A percentile compares a stretch with the other conserved stretches of the same genome.
phyloP scores from a whole-genome alignment of 2,329 filamentous ascomycete species.

The Rhinocladiella similis region DNA sequence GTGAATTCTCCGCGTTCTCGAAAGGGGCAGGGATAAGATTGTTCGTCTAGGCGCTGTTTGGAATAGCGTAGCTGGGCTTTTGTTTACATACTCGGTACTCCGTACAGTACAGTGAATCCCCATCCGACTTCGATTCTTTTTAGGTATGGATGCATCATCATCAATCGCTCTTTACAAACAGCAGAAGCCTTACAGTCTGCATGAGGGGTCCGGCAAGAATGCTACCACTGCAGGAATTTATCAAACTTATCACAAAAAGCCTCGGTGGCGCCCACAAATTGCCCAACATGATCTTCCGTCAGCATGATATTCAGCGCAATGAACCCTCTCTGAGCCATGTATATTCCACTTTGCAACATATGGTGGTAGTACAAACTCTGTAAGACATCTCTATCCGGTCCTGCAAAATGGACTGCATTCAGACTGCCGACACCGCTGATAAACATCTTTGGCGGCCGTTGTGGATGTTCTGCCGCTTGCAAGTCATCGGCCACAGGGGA shows the following conservation, averaged over 20 bases:
- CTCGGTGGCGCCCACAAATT: constrained; percentile 24
- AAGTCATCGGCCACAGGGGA: constrained; percentile 12
- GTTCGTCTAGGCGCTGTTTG: neutral
- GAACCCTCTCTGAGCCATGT: constrained; percentile 35
- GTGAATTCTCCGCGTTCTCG: neutral
- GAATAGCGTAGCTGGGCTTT: neutral
- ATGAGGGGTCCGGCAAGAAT: too few species aligned
- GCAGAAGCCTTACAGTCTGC: too few species aligned
- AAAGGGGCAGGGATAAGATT: neutral
- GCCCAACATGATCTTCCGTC: constrained; percentile 23
- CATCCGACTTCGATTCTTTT: too few species aligned
- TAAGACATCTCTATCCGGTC: constrained; percentile 23
- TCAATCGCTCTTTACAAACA: too few species aligned
- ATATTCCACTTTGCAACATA: constrained; percentile 33
- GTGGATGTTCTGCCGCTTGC: constrained; percentile 9
- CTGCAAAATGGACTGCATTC: constrained; percentile 33
- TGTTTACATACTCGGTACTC: neutral
- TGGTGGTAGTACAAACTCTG: constrained; percentile 33
- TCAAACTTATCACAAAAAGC: constrained; percentile 20
- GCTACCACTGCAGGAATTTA: constrained; percentile 15
- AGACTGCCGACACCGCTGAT: constrained; percentile 36
- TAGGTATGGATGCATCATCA: too few species aligned
- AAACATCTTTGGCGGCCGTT: constrained; percentile 30
- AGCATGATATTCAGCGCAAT: constrained; percentile 34
- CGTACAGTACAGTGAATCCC: too few species aligned